phyloP scores from a whole-genome alignment of 306 rosid genomes.

The Morella rubra region DNA sequence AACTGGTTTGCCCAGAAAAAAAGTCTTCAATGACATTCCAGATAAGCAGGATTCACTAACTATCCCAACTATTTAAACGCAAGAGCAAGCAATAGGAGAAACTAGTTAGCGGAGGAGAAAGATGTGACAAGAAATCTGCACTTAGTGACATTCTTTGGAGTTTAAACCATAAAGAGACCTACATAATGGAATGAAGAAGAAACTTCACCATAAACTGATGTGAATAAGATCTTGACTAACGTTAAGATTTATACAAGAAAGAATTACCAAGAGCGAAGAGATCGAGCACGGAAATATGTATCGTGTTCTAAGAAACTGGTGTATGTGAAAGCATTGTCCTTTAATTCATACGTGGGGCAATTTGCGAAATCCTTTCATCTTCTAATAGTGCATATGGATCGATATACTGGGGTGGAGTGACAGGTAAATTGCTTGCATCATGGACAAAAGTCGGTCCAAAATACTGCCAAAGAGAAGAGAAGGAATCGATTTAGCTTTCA shows the following conservation, averaged over 20 bases:
- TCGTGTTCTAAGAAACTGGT: slow-evolving; percentile 33
- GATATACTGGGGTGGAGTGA: slow-evolving; percentile 69
- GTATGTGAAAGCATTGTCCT: slow-evolving; percentile 28
- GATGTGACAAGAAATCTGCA: not conserved
- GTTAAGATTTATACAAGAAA: slow-evolving; percentile 40
- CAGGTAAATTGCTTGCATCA: slow-evolving; percentile 54
- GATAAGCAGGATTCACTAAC: no score
- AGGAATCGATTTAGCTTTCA: slow-evolving; percentile 8
- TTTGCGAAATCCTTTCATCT: slow-evolving; percentile 87
- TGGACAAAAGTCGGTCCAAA: slow-evolving; percentile 80
- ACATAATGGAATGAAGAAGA: not conserved
- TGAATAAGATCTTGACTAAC: slow-evolving; percentile 16
- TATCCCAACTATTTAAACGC: no score
- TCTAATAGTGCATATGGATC: slow-evolving; percentile 89
- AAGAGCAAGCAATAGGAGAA: no score
- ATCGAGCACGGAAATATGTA: slow-evolving; percentile 29
- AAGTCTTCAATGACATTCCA: no score
- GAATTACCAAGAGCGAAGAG: slow-evolving; percentile 27
- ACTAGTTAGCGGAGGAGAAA: no score
- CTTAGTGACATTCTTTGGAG: not conserved
- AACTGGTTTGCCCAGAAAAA: no score
- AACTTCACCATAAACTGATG: not conserved
- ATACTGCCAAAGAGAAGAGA: slow-evolving; percentile 53
- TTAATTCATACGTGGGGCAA: slow-evolving; percentile 69
- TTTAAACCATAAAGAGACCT: not conserved